Evolutionary conservation across 371 early-diverging fungal genomes (phyloP), one percentile per base, ranked within the genome.

Genomic region (Syncephalastrum monosporum): DNA sequence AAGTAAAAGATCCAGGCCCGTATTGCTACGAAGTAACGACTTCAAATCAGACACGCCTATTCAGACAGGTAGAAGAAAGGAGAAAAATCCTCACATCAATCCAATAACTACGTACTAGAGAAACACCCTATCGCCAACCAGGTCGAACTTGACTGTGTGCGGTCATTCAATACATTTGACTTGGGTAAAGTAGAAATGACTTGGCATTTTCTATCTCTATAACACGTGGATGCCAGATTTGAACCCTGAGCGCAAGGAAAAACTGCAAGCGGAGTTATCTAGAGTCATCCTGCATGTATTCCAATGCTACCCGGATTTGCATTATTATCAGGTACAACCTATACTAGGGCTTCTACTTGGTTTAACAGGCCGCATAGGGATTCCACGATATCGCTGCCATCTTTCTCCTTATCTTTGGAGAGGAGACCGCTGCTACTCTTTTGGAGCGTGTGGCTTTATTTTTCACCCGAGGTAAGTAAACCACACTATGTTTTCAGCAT

Each of bases 351-450:
- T 51, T 19, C 13, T 33, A 8, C 38, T 12, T 45, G 6, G 46
- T 43, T 21, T 23, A 45, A 19, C 4, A 16, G 19, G 4, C 15
- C 8, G 21, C 4, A 3, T 60, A 84, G 85, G 90, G 91, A 3
- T 88, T 84, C 60, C 90, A 91, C 60, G 90, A 90, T 65, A 74
- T 91, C 3, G 85, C 85, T 49, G 70, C 85, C 0, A 73, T 83
- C 6, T 69, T 89, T 17, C 67, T 88, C 5, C 58, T 85, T 0
- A 63, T 83, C 1, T 73, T 89, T 58, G 84, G 82, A 12, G 79
- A 79, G 41, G 59, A 76, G 14, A 62, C 64, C n/a, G 84, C 85
- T 3, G 65, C 68, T 13, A 41, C 60, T 6, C 69, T 83, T 27
- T 70, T 82, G 51, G 82, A 84, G 49, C 53, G 74, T 5, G 62